These are phyloP conservation scores for Fusarium hainanense DNA, from an alignment of 2,329 filamentous ascomycete genomes.

Conservation along the genomic window DNA sequence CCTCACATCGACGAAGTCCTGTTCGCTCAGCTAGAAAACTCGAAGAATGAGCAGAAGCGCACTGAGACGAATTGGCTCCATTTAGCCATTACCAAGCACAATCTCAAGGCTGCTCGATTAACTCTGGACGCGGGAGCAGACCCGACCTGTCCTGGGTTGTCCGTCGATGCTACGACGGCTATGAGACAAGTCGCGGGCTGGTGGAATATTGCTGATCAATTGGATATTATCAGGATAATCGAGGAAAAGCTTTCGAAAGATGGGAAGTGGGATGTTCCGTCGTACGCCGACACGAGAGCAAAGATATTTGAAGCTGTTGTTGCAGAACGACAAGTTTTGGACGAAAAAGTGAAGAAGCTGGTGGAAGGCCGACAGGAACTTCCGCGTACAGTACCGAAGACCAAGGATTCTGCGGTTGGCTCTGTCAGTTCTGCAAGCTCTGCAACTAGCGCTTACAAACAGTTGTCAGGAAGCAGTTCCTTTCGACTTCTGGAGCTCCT, in stretches of 20 bases:
- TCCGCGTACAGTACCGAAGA: neutral
- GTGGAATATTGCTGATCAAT: neutral
- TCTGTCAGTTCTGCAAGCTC: accelerated
- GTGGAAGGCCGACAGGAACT: neutral
- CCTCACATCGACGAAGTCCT: conserved; percentile 16
- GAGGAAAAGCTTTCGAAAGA: neutral
- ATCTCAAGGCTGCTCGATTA: neutral
- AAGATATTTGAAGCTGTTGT: accelerated
- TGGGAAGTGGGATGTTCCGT: neutral
- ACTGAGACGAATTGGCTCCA: conserved; percentile 17
- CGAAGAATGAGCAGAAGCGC: accelerated
- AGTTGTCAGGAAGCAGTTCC: neutral
- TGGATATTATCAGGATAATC: neutral
- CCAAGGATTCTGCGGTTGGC: neutral
- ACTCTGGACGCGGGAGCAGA: conserved; percentile 6
- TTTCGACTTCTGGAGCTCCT: conserved; percentile 15
- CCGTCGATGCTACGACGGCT: neutral
- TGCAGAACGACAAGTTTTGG: neutral
- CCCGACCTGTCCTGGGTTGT: neutral
- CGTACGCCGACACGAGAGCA: neutral
- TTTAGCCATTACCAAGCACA: neutral
- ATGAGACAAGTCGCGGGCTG: neutral
- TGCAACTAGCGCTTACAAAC: neutral
- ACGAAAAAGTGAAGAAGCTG: neutral
- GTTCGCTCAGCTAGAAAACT: accelerated